Percentiles rank a stretch among this genome's conserved stretches.
Conservation (phyloP, 306 rosid species). For the Vachellia collinsii region DNA sequence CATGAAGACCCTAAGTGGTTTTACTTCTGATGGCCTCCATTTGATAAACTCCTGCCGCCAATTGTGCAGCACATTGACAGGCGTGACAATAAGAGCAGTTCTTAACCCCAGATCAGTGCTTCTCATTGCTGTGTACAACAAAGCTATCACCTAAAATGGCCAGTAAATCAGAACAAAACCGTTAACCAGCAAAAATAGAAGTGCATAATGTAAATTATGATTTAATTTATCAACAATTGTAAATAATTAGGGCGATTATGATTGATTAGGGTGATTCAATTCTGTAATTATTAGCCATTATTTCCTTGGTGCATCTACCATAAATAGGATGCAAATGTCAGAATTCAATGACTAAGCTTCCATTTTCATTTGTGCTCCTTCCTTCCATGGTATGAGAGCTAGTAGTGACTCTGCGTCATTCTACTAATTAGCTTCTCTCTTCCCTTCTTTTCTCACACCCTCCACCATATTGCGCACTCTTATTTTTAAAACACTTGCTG, state of each 20-base stretch:
- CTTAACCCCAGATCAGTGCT: slow-evolving; percentile 82
- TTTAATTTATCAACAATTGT: background rate
- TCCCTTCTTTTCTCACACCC: background rate
- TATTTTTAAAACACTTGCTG: background rate
- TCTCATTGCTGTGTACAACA: slow-evolving; percentile 95
- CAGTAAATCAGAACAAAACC: slow-evolving; percentile 34
- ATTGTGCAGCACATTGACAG: slow-evolving; percentile 95
- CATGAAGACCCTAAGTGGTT: slow-evolving; percentile 83
- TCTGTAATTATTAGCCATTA: background rate
- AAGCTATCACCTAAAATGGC: slow-evolving; percentile 80
- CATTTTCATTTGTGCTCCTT: background rate
- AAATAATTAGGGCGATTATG: background rate
- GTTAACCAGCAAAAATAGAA: slow-evolving; percentile 34
- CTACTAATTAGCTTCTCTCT: background rate
- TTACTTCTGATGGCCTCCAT: slow-evolving; percentile 91
- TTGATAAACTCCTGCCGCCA: slow-evolving; percentile 95
- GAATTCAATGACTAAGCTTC: background rate
- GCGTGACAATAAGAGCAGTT: slow-evolving; percentile 90
- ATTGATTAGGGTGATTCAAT: background rate
- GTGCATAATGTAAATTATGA: background rate
- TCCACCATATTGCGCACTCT: background rate
- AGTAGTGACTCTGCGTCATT: background rate
- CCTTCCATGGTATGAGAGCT: background rate
- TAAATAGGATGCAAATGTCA: background rate
- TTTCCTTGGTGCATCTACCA: background rate